Evolutionary conservation across 371 early-diverging fungal species (phyloP).

Genomic region (Haplosporangium sp.): DNA sequence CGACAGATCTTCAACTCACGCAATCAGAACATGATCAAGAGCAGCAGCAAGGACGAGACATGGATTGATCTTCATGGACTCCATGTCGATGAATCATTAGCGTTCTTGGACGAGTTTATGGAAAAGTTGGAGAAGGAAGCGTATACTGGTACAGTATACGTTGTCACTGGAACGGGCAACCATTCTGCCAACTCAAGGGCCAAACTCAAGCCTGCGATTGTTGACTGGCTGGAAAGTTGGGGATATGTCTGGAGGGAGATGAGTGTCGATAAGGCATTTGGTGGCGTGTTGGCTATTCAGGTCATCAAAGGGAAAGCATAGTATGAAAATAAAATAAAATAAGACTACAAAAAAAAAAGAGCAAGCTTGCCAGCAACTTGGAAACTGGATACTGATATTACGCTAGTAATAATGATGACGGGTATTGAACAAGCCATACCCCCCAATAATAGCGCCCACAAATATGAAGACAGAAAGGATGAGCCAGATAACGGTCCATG

Average conservation of each 20-base stretch:
- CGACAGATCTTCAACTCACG: slow-evolving; percentile 65
- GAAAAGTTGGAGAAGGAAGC: slow-evolving; percentile 56
- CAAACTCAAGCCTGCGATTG: slow-evolving; percentile 54
- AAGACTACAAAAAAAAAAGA: background rate
- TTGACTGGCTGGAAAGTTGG: slow-evolving; percentile 57
- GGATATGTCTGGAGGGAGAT: slow-evolving; percentile 58
- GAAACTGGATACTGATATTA: background rate
- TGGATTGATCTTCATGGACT: slow-evolving; percentile 74
- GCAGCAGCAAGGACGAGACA: slow-evolving; percentile 35
- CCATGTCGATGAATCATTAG: slow-evolving; percentile 68
- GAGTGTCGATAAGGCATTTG: slow-evolving; percentile 35
- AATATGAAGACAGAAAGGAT: background rate
- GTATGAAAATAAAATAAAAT: background rate
- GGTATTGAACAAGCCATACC: background rate
- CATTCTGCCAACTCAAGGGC: slow-evolving; percentile 48
- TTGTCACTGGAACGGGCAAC: slow-evolving; percentile 65
- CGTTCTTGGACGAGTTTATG: slow-evolving; percentile 62
- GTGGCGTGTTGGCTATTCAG: slow-evolving; percentile 48
- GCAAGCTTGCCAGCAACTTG: background rate
- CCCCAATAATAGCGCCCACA: background rate
- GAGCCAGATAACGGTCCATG: background rate
- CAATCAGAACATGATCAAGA: slow-evolving; percentile 57
- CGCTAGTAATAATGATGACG: background rate
- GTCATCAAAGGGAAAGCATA: slow-evolving; percentile 52
- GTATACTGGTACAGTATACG: slow-evolving; percentile 60